These are phyloP conservation scores for Thymus quinquecostatus DNA, from an alignment of 257 asterid genomes.

Conservation along the genomic window DNA sequence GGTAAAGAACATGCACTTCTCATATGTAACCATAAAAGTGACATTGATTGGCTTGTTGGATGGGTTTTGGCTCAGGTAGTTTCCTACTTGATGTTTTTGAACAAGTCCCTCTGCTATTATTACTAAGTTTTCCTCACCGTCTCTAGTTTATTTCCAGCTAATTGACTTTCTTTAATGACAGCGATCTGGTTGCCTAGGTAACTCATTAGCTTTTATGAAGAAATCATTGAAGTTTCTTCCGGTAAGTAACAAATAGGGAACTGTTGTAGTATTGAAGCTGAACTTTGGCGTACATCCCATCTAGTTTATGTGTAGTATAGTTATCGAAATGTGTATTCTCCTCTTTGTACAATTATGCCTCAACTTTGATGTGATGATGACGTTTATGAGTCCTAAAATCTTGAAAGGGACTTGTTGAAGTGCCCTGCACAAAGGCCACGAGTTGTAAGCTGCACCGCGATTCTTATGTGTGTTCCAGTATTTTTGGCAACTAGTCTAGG, in stretches of 20 bases:
- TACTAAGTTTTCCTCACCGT: background rate
- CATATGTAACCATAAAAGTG: slow-evolving; percentile 80
- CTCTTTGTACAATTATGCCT: slow-evolving; percentile 1
- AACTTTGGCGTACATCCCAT: slow-evolving; percentile 13
- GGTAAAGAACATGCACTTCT: slow-evolving; percentile 95
- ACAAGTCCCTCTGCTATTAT: slow-evolving; percentile 15
- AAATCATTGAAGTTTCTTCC: slow-evolving; percentile 91
- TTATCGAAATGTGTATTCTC: slow-evolving; percentile 13
- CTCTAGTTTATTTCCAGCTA: slow-evolving; percentile 10
- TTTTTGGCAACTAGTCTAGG: slow-evolving; percentile 3
- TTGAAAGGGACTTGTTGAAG: background rate
- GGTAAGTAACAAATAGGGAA: slow-evolving; percentile 52
- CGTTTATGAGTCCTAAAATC: slow-evolving; percentile 19
- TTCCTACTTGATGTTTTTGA: slow-evolving; percentile 18
- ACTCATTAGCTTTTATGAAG: slow-evolving; percentile 94
- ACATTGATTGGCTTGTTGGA: slow-evolving; percentile 99
- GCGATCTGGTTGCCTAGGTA: slow-evolving; percentile 98
- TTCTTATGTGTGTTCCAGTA: slow-evolving; percentile 2
- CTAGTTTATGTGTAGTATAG: background rate
- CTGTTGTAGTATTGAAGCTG: slow-evolving; percentile 25
- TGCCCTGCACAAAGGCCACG: background rate
- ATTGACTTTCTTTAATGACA: slow-evolving; percentile 43
- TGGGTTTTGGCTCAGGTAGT: slow-evolving; percentile 97
- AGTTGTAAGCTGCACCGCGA: slow-evolving; percentile 3
- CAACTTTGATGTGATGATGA: background rate